phyloP scores from a whole-genome alignment of 129 eudicot genomes.

The Saussurea involucrata region DNA sequence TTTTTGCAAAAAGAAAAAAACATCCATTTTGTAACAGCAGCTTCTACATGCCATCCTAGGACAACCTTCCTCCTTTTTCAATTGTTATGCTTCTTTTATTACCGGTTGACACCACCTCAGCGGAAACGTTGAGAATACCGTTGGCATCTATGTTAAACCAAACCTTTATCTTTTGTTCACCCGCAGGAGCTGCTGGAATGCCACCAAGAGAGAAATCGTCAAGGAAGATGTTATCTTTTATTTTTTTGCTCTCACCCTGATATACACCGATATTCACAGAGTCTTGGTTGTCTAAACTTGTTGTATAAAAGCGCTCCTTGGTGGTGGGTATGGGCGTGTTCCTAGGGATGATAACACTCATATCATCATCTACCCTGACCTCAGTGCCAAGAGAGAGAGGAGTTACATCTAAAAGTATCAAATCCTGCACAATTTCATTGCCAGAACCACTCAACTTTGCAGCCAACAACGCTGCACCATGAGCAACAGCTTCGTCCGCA shows the following conservation, averaged over 20 bases:
- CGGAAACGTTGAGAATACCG: slow-evolving; percentile 21
- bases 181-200: slow-evolving; percentile 15
- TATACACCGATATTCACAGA: neutral
- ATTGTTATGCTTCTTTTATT: slow-evolving; percentile 1
- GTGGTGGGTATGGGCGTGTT: slow-evolving; percentile 16
- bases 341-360: slow-evolving; percentile 19
- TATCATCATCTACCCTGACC: slow-evolving; percentile 13
- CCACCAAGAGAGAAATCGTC: neutral
- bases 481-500: no score
- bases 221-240: slow-evolving; percentile 14
- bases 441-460: no score
- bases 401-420: neutral
- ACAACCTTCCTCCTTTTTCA: neutral
- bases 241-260: slow-evolving; percentile 17
- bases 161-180: neutral
- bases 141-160: no score
- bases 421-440: no score
- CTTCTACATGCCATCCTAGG: neutral
- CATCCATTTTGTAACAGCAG: no score
- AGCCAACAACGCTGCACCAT: no score
- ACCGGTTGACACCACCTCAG: slow-evolving; percentile 3
- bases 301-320: neutral
- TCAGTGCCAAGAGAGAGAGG: slow-evolving; percentile 31
- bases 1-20: no score
- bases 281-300: slow-evolving; percentile 6